A percentile compares a stretch with the other conserved stretches of the same genome.
phyloP scores from a whole-genome alignment of 768 basidiomycete species.

The Hygrophoropsis aurantiaca region DNA sequence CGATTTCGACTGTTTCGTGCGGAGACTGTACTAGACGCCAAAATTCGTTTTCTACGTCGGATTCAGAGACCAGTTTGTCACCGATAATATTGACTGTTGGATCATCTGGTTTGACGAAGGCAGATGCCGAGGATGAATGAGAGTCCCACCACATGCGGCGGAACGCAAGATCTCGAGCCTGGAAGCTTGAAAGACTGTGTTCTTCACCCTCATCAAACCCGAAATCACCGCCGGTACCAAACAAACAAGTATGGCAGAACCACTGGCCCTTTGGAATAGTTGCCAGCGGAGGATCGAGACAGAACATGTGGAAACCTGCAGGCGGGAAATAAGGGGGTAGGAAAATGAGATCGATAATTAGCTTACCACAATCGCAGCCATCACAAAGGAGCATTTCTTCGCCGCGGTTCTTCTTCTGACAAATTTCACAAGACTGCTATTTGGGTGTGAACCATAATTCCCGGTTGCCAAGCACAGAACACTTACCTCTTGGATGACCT shows the following conservation, averaged over 20 bases:
- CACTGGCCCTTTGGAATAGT: conserved; percentile 91
- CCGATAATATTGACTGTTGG: conserved; percentile 56
- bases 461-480: conserved; percentile 16
- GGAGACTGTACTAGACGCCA: conserved; percentile 93
- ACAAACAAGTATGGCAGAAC: conserved; percentile 92
- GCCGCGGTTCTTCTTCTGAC: conserved; percentile 83
- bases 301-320: conserved; percentile 94
- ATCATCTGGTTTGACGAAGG: conserved; percentile 40
- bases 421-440: conserved; percentile 90
- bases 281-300: conserved; percentile 87
- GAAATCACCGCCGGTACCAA: conserved; percentile 91
- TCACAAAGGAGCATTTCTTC: conserved; percentile 93
- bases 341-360: conserved; percentile 11
- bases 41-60: conserved; percentile 92
- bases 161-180: conserved; percentile 88
- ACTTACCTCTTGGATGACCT: conserved; percentile 54
- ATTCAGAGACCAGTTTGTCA: conserved; percentile 73
- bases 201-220: conserved; percentile 99
- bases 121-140: conserved; percentile 54
- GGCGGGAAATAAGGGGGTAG: conserved; percentile 14
- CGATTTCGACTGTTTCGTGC: conserved; percentile 92
- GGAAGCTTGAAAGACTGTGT: conserved; percentile 88
- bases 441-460: conserved; percentile 19
- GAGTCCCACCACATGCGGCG: conserved; percentile 84
- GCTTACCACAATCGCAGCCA: conserved; percentile 76